Base-by-base conservation (phyloP, 192 early-diverging fungal species). In the Glomus cerebriforme region DNA sequence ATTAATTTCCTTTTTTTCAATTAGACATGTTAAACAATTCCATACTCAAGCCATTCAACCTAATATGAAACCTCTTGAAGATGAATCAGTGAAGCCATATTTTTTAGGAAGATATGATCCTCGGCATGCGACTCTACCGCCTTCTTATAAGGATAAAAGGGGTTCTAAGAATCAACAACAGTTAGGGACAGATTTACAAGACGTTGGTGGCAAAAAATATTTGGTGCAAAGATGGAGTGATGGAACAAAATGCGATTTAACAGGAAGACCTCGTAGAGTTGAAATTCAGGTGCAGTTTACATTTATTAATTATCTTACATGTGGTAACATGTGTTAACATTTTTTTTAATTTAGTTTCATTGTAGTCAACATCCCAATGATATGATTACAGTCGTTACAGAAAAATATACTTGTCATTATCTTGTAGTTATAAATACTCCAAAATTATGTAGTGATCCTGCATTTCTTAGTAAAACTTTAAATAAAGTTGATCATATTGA, bases 171-270 rank as follows among this genome's bases (percentile, higher is more conserved):
- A 73, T 68, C 19, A 29, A 31, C 66, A 49, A 43, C 24, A 43
- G 5, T 35, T 19, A 84, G 78, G 37, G 68, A 86, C 89, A 65
- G 67, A 62, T n/a, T 75, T 90, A 34, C 80, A 77, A 49, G 76
- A 73, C 13, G 80, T 79, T 9, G 87, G 86, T 15, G 88, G 88
- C 7, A 86, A 84, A 64, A 84, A 88, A 62, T 93, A 89, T 73
- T 80, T 96, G 49, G 86, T 91, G 27, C 90, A 93, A 77, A 84
- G 83, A 32, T 97, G 93, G 92, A 85, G 84, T 10, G 85, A 91
- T 63, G 96, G 96, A 29, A 88, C 92, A 43, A 13, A 88, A 15
- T 97, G 96, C 77, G 91, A 95, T 59, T 68, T 92, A 7, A 97
- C 92, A 7, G 86, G 91, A 2, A 82, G 85, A 76, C 89, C 88